Evolutionary conservation across 2,329 filamentous ascomycete genomes (phyloP), one percentile per base, ranked within the genome.

Genomic region (Colletotrichum sp.): DNA sequence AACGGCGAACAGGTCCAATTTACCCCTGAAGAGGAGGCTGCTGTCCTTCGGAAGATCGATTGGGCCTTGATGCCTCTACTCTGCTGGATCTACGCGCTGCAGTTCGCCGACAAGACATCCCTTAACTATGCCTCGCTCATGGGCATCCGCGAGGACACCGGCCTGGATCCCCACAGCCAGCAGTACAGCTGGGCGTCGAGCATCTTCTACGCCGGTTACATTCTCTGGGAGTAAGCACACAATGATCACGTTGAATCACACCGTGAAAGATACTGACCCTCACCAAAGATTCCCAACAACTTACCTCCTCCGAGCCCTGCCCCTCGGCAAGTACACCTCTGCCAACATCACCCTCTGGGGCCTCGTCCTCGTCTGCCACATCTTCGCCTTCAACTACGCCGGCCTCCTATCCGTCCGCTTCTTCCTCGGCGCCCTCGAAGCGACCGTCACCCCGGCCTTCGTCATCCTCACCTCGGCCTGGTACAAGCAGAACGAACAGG

Each of bases 321-420:
- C 83, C n/a, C 75, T 85, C 7, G 84, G 79, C 59, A 85, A 84
- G 55, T 84, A 83, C 69, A 80, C 85, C 6, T 84, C 84, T 0
- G 78, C 79, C 12, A 85, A 84, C 71, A 81, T 85, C 28, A 78
- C 85, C 6, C 79, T 85, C 28, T 89, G 88, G 87, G 87, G 87
- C 1, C 78, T 81, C 4, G 80, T 81, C 3, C 78, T 82, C 7
- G 71, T 76, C 5, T 79, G 78, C 52, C 79, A 80, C 67, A 77
- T 77, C 16, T 77, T 77, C 18, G 76, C 71, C 32, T 65, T 63
- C 59, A 80, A 77, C 44, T 81, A 77, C 69, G 78, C 79, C 16
- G 80, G 79, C 3, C 77, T 81, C 32, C 55, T 78, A 8, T 68
- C 70, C 18, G 75, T 79, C 15, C 79, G 80, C 4, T 78, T 79